Conservation (phyloP, 495 filamentous ascomycete species). For the Penicillium paradoxum region DNA sequence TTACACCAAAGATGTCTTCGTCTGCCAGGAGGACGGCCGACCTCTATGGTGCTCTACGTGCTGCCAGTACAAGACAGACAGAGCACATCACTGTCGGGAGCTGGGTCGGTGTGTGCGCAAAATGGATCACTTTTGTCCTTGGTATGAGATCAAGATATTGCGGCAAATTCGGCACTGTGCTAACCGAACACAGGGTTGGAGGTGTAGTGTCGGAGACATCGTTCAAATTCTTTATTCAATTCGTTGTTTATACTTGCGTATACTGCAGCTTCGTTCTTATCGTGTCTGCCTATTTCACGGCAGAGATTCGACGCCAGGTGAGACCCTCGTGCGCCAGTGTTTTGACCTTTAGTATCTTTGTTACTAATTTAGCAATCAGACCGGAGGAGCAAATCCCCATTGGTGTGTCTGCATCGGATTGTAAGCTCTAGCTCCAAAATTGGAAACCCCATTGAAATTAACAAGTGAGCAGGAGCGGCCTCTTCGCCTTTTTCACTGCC, state of each 20-base stretch:
- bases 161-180: neutral
- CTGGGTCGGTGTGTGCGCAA: constrained; percentile 73
- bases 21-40: constrained; percentile 72
- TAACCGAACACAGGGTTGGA: constrained; percentile 57
- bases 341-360: neutral
- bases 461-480: constrained; percentile 39
- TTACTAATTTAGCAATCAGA: constrained; percentile 20
- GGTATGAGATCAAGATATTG: constrained; percentile 38
- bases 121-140: constrained; percentile 95
- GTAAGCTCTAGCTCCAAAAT: constrained; percentile 32
- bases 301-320: constrained; percentile 40
- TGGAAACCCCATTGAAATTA: constrained; percentile 2
- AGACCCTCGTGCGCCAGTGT: constrained; percentile 2
- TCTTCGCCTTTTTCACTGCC: constrained; percentile 71
- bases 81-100: constrained; percentile 80
- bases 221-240: constrained; percentile 89
- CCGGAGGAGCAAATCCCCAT: constrained; percentile 41
- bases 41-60: constrained; percentile 79
- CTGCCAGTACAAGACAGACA: constrained; percentile 76
- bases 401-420: constrained; percentile 53
- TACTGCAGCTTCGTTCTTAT: constrained; percentile 63
- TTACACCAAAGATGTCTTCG: constrained; percentile 74
- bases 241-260: constrained; percentile 63
- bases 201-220: constrained; percentile 80
- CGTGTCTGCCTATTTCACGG: constrained; percentile 51